Base-by-base conservation (phyloP, 495 filamentous ascomycete species). In the Hyaloscypha hepaticicola region DNA sequence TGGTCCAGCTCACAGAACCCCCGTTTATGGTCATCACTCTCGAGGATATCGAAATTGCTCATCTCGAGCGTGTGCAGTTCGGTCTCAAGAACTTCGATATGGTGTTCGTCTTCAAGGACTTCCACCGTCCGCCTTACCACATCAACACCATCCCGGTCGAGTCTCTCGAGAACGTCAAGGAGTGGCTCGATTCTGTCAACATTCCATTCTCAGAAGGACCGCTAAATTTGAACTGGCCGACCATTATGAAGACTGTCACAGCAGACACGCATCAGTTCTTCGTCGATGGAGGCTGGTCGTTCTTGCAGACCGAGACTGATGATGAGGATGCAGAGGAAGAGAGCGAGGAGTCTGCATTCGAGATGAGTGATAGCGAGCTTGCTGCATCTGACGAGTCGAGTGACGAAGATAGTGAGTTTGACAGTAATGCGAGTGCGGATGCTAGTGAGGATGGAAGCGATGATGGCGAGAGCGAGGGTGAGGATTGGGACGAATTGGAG, bases 131-230 rank as follows among this genome's bases (percentile, higher is more conserved):
- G 2, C 93, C 94, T 3, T 88, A 87, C 29, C 96, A 98, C 77
- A 89, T 99, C 79, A 99, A 99, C 75, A 98, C 96, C 19, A 98
- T 99, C 67, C 96, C 96, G 1, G 93, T 99, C 50, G 96, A 98
- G 72, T 88, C 88, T 4, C 81, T 99, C 31, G 96, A 99, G 64
- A 86, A 88, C 60, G 96, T 98, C 60, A 99, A 98, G 77, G 96
- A 98, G 74, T 99, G 94, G 92, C 85, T 99, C 22, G 93, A 98
- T 75, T 90, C 88, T 3, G 91, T 94, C 65, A 93, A 98, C 72
- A 94, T 99, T 65, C 86, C 96, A 28, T 98, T 86, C 81, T 90
- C 87, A 19, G 96, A 99, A 76, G 96, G 96, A 49, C 96, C 96
- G 7, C 82, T 99, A 67, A 99, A 99, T 77, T 80, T 99, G 64